phyloP scores from a whole-genome alignment of 2,329 filamentous ascomycete genomes.

The Stylonectria norvegica region DNA sequence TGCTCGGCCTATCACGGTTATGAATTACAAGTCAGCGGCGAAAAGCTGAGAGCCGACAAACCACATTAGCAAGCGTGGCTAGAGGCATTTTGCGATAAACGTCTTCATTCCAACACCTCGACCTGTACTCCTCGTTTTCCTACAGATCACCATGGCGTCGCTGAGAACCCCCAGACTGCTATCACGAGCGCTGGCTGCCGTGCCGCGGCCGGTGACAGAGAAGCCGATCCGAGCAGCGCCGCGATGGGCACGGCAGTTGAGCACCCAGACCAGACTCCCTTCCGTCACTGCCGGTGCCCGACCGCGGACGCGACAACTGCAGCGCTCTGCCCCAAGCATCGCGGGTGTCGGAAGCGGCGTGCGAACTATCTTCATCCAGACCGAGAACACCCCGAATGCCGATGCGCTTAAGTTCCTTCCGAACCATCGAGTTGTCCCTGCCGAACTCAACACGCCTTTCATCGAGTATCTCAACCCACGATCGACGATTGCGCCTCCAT shows the following conservation, averaged over 20 bases:
- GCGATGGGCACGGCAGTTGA: conserved; percentile 29
- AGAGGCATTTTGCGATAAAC: conserved; percentile 7
- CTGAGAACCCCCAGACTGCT: conserved; percentile 21
- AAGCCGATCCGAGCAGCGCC: conserved; percentile 20
- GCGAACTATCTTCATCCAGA: conserved; percentile 96
- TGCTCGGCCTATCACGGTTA: conserved; percentile 27
- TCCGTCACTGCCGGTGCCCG: conserved; percentile 20
- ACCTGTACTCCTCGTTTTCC: not conserved
- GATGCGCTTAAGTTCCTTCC: conserved; percentile 96
- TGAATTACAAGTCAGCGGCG: conserved; percentile 21
- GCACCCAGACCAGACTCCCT: conserved; percentile 22
- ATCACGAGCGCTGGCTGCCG: conserved; percentile 23
- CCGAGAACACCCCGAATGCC: conserved; percentile 88
- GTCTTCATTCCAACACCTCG: not conserved
- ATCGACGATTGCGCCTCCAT: conserved; percentile 80
- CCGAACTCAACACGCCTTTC: conserved; percentile 68
- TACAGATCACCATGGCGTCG: conserved; percentile 23
- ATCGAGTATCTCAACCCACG: conserved; percentile 90
- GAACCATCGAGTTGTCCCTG: conserved; percentile 80
- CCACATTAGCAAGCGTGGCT: conserved; percentile 10
- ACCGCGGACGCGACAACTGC: conserved; percentile 15
- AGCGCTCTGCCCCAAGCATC: conserved; percentile 18
- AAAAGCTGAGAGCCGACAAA: conserved; percentile 25
- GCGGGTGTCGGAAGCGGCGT: conserved; percentile 34
- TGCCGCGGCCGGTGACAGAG: conserved; percentile 20